Conservation (phyloP, 1,284 basidiomycete species). For the Cystobasidium pallidum region DNA sequence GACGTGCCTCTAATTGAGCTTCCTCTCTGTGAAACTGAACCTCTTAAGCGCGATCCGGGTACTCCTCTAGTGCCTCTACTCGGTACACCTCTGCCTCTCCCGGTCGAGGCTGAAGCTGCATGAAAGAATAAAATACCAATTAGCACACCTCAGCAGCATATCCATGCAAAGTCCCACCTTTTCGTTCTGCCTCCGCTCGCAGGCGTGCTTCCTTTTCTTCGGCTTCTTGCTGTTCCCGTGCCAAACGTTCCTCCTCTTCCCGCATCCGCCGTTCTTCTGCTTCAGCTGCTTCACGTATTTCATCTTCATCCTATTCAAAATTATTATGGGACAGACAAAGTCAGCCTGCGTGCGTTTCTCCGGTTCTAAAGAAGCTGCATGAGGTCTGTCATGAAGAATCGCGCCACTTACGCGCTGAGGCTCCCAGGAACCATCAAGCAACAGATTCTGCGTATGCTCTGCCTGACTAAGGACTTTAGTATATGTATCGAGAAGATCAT, state of each 20-base stretch:
- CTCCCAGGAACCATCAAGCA: slow-evolving; percentile 51
- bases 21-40: slow-evolving; percentile 10
- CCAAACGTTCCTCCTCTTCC: slow-evolving; percentile 42
- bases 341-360: no score
- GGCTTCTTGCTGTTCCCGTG: slow-evolving; percentile 18
- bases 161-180: slow-evolving; percentile 1
- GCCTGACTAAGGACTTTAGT: slow-evolving; percentile 51
- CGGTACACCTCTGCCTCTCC: slow-evolving; percentile 9
- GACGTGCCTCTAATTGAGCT: slow-evolving; percentile 11
- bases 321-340: no score
- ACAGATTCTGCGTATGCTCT: slow-evolving; percentile 51
- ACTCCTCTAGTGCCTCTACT: slow-evolving; percentile 9
- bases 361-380: no score
- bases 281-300: slow-evolving; percentile 37
- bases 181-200: slow-evolving; percentile 32
- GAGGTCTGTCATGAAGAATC: no score
- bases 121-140: neutral
- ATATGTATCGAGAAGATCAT: slow-evolving; percentile 53
- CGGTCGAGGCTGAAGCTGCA: slow-evolving; percentile 4
- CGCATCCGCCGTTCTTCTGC: slow-evolving; percentile 11
- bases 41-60: neutral
- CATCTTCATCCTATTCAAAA: slow-evolving; percentile 25
- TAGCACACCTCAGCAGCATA: neutral
- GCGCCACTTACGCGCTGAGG: slow-evolving; percentile 21
- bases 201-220: slow-evolving; percentile 13